These are phyloP conservation scores for Podospora tetraspora DNA, from an alignment of 495 filamentous ascomycete genomes.

Conservation along the genomic window DNA sequence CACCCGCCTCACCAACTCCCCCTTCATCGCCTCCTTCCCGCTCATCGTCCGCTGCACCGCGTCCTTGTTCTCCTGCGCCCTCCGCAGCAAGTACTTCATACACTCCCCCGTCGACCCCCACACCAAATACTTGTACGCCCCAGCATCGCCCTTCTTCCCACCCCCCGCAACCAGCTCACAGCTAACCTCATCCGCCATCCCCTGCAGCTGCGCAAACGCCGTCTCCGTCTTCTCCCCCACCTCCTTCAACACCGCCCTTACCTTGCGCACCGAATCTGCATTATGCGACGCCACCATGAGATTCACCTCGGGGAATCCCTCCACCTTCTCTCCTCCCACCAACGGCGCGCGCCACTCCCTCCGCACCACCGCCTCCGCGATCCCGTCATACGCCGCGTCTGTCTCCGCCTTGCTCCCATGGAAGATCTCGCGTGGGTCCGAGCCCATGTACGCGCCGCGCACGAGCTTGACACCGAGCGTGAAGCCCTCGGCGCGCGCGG, in stretches of 20 bases:
- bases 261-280: slow-evolving; percentile 68
- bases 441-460: slow-evolving; percentile 80
- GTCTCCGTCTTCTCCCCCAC: slow-evolving; percentile 50
- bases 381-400: slow-evolving; percentile 38
- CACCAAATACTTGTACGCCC: slow-evolving; percentile 82
- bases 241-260: slow-evolving; percentile 44
- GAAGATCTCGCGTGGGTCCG: slow-evolving; percentile 72
- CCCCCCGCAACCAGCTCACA: slow-evolving; percentile 60
- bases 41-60: slow-evolving; percentile 73
- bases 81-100: slow-evolving; percentile 81
- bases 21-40: slow-evolving; percentile 66
- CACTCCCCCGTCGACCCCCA: slow-evolving; percentile 92
- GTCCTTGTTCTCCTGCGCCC: slow-evolving; percentile 89
- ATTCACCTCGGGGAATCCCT: slow-evolving; percentile 57
- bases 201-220: slow-evolving; percentile 85
- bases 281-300: slow-evolving; percentile 92
- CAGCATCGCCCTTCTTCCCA: slow-evolving; percentile 33
- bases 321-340: slow-evolving; percentile 24
- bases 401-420: slow-evolving; percentile 81
- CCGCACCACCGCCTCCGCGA: slow-evolving; percentile 35
- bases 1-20: slow-evolving; percentile 62
- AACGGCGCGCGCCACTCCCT: slow-evolving; percentile 47
- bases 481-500: slow-evolving; percentile 62
- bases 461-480: slow-evolving; percentile 88
- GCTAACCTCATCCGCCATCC: slow-evolving; percentile 95